A percentile compares a stretch with the other conserved stretches of the same genome.
These are phyloP conservation scores for Aristolochia fimbriata DNA, from an alignment of 164 flowering plant genomes.

Conservation along the genomic window DNA sequence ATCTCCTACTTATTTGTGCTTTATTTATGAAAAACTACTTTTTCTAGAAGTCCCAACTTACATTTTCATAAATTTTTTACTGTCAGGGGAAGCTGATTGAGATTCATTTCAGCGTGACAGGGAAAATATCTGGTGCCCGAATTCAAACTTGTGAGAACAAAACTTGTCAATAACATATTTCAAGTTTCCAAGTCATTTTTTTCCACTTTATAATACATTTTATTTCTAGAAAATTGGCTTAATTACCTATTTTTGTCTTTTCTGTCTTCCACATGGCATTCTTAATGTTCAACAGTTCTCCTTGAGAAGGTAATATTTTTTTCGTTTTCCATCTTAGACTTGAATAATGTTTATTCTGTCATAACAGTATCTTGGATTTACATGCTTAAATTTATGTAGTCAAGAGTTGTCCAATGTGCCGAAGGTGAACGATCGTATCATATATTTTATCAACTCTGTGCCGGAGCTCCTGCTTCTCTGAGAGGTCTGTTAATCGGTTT, in stretches of 20 bases:
- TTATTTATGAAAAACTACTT: background rate
- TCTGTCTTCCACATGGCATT: conserved; percentile 10
- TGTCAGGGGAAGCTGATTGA: conserved; percentile 96
- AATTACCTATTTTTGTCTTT: conserved; percentile 12
- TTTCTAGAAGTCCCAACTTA: background rate
- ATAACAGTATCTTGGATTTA: conserved; percentile 4
- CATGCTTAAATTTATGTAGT: conserved; percentile 35
- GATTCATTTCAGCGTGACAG: conserved; percentile 89
- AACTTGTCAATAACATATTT: background rate
- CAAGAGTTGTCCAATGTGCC: conserved; percentile 92
- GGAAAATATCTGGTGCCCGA: conserved; percentile 92
- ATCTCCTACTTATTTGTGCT: conserved; percentile 1
- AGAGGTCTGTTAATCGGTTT: conserved; percentile 39
- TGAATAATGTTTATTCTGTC: no score
- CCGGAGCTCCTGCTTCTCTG: conserved; percentile 71
- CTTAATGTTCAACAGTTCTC: conserved; percentile 44
- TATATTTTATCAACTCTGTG: conserved; percentile 97
- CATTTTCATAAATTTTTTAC: background rate
- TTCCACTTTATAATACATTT: conserved; percentile 13
- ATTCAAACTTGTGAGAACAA: conserved; percentile 87
- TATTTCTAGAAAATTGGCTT: conserved; percentile 15
- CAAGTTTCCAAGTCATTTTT: background rate
- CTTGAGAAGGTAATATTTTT: conserved; percentile 81
- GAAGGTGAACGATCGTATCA: conserved; percentile 96
- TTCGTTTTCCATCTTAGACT: background rate